These are phyloP conservation scores for Pseudevernia furfuracea DNA, from an alignment of 495 filamentous ascomycete genomes.

Conservation along the genomic window DNA sequence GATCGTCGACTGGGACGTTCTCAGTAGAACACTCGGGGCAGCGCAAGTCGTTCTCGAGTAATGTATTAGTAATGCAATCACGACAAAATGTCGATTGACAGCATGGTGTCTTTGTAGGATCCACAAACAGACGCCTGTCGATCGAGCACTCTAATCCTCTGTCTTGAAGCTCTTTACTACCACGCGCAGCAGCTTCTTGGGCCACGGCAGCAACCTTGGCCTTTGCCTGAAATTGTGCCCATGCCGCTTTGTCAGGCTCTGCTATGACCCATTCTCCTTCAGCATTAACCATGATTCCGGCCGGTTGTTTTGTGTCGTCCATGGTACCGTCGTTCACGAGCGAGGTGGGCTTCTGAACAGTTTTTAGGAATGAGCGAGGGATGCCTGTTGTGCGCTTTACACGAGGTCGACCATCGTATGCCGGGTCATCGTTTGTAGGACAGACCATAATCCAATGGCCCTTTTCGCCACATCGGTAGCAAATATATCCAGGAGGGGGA, in stretches of 20 bases:
- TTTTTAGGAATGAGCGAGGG: conserved; percentile 84
- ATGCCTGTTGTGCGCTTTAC: conserved; percentile 96
- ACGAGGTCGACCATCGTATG: conserved; percentile 80
- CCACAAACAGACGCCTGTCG: conserved; percentile 93
- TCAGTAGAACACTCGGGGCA: conserved; percentile 87
- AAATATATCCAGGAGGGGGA: conserved; percentile 87
- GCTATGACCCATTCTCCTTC: conserved; percentile 96
- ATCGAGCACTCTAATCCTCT: conserved; percentile 85
- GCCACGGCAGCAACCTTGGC: conserved; percentile 72
- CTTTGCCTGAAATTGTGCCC: conserved; percentile 95
- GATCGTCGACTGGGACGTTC: conserved; percentile 86
- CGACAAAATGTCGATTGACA: conserved; percentile 96
- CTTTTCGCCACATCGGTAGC: conserved; percentile 96
- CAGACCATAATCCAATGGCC: conserved; percentile 98
- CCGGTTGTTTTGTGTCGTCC: conserved; percentile 69
- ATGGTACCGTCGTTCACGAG: conserved; percentile 63
- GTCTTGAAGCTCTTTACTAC: conserved; percentile 73
- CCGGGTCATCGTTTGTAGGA: conserved; percentile 94
- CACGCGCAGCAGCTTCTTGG: conserved; percentile 58
- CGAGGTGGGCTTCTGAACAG: conserved; percentile 79
- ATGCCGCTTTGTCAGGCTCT: conserved; percentile 85
- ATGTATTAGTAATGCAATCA: conserved; percentile 95
- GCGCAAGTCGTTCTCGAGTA: conserved; percentile 94
- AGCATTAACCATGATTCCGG: conserved; percentile 90
- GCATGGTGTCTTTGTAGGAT: conserved; percentile 96